These are phyloP conservation scores for Deinandra increscens DNA, from an alignment of 129 eudicot species.

Conservation along the genomic window DNA sequence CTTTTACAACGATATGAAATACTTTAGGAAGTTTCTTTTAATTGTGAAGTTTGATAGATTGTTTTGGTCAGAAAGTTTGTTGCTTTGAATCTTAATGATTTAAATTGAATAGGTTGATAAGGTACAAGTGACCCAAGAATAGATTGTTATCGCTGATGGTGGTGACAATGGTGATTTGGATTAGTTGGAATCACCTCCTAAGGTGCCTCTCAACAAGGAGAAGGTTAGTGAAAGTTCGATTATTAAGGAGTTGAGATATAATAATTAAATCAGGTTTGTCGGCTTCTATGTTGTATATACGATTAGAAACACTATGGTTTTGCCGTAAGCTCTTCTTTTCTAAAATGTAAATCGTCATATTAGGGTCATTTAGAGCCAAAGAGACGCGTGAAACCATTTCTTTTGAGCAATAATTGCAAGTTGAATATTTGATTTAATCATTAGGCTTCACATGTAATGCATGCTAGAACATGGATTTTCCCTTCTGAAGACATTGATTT, in stretches of 20 bases:
- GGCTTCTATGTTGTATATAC: not conserved
- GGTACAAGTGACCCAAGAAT: slow-evolving; percentile 26
- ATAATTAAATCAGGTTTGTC: not conserved
- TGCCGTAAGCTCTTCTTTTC: too few relatives aligned
- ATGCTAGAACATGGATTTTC: too few relatives aligned
- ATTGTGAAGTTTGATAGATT: slow-evolving; percentile 1
- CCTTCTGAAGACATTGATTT: too few relatives aligned
- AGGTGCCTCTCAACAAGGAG: slow-evolving; percentile 25
- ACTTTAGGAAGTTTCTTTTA: slow-evolving; percentile 7
- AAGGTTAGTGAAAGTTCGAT: slow-evolving; percentile 46
- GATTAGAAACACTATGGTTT: not conserved
- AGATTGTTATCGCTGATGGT: slow-evolving; percentile 37
- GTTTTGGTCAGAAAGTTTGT: not conserved
- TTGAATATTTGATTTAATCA: not conserved
- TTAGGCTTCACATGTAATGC: not conserved
- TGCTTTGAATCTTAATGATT: not conserved
- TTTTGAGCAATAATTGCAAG: not conserved
- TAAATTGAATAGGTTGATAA: slow-evolving; percentile 40
- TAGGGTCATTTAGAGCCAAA: not conserved
- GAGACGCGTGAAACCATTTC: not conserved
- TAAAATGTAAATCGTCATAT: not conserved
- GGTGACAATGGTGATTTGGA: slow-evolving; percentile 61
- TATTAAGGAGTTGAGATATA: slow-evolving; percentile 69
- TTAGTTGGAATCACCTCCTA: slow-evolving; percentile 76
- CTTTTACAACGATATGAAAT: slow-evolving; percentile 1